phyloP scores from a whole-genome alignment of 192 early-diverging fungal genomes.

The Obelidium mucronatum region DNA sequence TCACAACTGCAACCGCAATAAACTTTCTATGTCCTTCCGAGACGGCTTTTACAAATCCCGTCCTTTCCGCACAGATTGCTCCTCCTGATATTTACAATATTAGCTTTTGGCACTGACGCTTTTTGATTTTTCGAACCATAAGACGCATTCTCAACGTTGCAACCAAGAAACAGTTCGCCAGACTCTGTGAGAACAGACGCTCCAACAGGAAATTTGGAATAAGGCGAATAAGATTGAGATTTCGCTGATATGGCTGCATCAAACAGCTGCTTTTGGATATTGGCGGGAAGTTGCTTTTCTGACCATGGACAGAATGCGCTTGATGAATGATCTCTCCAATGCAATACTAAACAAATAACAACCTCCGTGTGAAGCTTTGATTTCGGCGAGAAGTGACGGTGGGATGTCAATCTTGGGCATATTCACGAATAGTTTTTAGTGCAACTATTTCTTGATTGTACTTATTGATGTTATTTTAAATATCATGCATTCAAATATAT shows the following conservation, averaged over 20 bases:
- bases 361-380: slow-evolving; percentile 16
- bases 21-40: slow-evolving; percentile 80
- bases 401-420: background rate
- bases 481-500: too few species aligned
- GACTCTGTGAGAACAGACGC: slow-evolving; percentile 76
- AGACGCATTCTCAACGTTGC: slow-evolving; percentile 91
- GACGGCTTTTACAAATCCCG: slow-evolving; percentile 88
- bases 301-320: background rate
- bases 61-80: slow-evolving; percentile 91
- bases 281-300: background rate
- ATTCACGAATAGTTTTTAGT: too few species aligned
- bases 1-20: slow-evolving; percentile 77
- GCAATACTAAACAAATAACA: too few species aligned
- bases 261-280: slow-evolving; percentile 22
- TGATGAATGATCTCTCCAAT: background rate
- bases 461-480: too few species aligned
- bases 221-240: slow-evolving; percentile 83
- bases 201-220: slow-evolving; percentile 92
- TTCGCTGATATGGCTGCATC: slow-evolving; percentile 57
- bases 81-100: slow-evolving; percentile 44
- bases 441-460: too few species aligned
- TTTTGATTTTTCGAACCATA: too few species aligned
- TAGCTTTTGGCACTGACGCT: slow-evolving; percentile 16
- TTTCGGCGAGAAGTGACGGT: background rate
- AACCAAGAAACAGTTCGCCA: slow-evolving; percentile 70